Evolutionary conservation across 805 yeast genomes (phyloP), one percentile per base, ranked within the genome.

Genomic region (Kuraishia ogatae): DNA sequence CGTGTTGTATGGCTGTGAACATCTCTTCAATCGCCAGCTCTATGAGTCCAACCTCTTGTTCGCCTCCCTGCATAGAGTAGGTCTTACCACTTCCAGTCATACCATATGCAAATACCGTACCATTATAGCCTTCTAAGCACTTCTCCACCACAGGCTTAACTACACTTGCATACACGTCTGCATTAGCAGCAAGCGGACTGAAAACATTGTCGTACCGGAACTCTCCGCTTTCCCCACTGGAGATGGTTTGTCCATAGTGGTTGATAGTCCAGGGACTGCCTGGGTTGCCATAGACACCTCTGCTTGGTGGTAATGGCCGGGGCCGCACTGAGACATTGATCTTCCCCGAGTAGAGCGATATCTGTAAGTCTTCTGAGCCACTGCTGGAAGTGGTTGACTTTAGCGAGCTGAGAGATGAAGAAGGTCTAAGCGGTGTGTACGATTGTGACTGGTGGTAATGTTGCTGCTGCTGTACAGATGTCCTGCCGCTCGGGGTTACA

Each of bases 31-130:
- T 84, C 4, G 93, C 84, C 46, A 83, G 71, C 47, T 85, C 83
- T 49, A 91, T 86, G 52, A 90, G 75, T 2, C 97, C 96, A 0
- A 85, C 83, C 58, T 83, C 85, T 4, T 61, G 58, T 1, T 68
- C 74, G 26, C 76, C 73, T 29, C 96, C 97, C 59, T 84, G 85
- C 96, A 90, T 90, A 1, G 96, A 81, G 65, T 80, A 84, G 0
- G 97, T 90, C 68, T 90, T 90, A 11, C 97, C 97, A 1, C 96
- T 86, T 0, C 97, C 97, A 0, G 97, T 90, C 90, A 88, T 88
- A 39, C 97, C 97, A 64, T 90, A 90, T 0, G 98, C 97, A 67
- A 93, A 90, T 0, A 92, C 82, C 0, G 97, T 91, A 17, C 92
- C 92, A 64, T 90, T 90, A 67, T 72, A 92, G 0, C 97, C 97